Evolutionary conservation across 495 filamentous ascomycete genomes (phyloP).

Genomic region (Aspergillus cavernicola): DNA sequence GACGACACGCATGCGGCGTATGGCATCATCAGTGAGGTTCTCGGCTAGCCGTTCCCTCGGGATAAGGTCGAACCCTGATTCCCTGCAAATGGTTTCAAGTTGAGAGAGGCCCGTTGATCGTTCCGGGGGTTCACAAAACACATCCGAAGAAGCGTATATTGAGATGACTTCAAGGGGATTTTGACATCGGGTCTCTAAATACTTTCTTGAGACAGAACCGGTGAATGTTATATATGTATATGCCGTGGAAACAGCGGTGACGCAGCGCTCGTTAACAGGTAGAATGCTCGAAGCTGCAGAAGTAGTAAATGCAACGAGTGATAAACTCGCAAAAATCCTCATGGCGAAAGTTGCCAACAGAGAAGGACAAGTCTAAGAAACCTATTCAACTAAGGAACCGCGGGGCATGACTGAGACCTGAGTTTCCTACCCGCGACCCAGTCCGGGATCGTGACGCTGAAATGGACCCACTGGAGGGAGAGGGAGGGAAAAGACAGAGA

Average conservation of each 20-base stretch:
- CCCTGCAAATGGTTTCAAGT: conserved; percentile 25
- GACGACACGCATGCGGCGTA: conserved; percentile 29
- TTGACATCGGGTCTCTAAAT: conserved; percentile 32
- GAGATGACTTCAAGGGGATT: conserved; percentile 34
- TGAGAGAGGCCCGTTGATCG: conserved; percentile 24
- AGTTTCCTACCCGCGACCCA: neutral
- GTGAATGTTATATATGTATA: conserved; percentile 38
- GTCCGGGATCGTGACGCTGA: too few species aligned
- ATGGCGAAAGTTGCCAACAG: neutral
- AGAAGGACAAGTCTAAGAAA: too few species aligned
- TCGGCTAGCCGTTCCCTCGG: conserved; percentile 28
- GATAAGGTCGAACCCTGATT: conserved; percentile 27
- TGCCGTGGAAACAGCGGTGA: conserved; percentile 34
- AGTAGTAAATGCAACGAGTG: neutral
- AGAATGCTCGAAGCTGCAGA: conserved; percentile 2
- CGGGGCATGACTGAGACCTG: conserved; percentile 3
- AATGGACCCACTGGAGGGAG: too few species aligned
- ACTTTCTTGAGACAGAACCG: conserved; percentile 19
- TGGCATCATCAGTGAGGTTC: conserved; percentile 37
- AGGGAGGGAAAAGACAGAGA: too few species aligned
- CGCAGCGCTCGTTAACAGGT: conserved; percentile 32
- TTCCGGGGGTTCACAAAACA: conserved; percentile 31
- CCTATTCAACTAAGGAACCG: neutral
- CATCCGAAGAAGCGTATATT: conserved; percentile 35
- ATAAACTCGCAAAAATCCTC: neutral